Base-by-base conservation (phyloP, 352 stramenopile species). In the Phytopythium oedochilum region DNA sequence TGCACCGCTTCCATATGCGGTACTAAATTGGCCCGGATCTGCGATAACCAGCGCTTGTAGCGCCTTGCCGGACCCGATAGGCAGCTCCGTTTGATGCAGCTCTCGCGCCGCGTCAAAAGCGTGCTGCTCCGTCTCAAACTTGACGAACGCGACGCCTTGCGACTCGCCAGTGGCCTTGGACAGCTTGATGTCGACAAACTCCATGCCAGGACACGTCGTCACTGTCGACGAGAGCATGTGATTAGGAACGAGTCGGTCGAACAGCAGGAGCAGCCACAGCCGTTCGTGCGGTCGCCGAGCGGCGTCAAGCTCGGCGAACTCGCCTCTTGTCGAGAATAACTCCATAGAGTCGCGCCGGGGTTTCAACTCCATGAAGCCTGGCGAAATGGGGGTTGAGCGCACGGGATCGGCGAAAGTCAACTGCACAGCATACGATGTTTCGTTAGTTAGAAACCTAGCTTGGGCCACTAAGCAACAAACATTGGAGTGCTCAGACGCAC, bases 181-280 rank as follows among this genome's bases (percentile, higher is more conserved):
- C 17, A 91, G 63, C 42, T 91, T 89, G 51, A 94, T 89, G 48
- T 94, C 82, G 52, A 94, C 70, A 43, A 88, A 89, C 52, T 92
- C 71, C 80, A 94, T 91, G 0, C 83, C 83, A 15, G 62, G 52
- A 28, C 73, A 88, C 1, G 60, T 59, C 1, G 80, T 82, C 20
- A 85, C 79, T 32, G 70, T 71, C 0, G 74, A 77, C 7, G 84
- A 92, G 25, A 94, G 68, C 22, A 78, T 60, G 36, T 84, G 66
- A 11, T 78, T 90, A 9, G 80, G 63, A 17, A 94, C 45, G 25
- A 68, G 69, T 0, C 76, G 73, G 62, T 90, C 77, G 44, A 89
- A 91, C 15, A 86, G 60, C 22, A 94, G 44, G 38, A 92, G 67
- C 1, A 94, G 59, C 84, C 84, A 94, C 22, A 71, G 62, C 17